Conservation (phyloP, 2,329 filamentous ascomycete species). For the Cylindrodendrum hubeiense region DNA sequence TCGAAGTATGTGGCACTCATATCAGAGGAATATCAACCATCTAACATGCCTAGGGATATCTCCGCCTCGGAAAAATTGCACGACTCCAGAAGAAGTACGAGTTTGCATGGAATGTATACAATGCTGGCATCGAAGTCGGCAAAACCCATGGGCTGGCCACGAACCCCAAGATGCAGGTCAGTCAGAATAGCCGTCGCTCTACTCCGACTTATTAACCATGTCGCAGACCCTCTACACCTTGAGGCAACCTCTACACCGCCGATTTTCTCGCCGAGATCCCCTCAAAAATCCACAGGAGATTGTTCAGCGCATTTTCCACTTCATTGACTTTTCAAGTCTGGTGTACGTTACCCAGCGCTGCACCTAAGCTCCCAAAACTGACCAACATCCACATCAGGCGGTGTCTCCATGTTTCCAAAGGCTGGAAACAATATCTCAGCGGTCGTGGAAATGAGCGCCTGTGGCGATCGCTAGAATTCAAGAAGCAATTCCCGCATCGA, state of each 20-base stretch:
- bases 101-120: slow-evolving; percentile 56
- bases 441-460: slow-evolving; percentile 45
- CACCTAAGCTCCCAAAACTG: neutral
- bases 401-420: slow-evolving; percentile 50
- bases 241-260: slow-evolving; percentile 50
- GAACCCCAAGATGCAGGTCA: slow-evolving; percentile 51
- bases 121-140: slow-evolving; percentile 52
- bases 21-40: neutral
- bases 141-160: slow-evolving; percentile 41
- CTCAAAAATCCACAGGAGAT: slow-evolving; percentile 52
- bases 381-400: slow-evolving; percentile 29
- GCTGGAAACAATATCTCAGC: slow-evolving; percentile 48
- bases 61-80: slow-evolving; percentile 56
- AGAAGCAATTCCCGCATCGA: slow-evolving; percentile 31
- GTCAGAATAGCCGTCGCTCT: neutral
- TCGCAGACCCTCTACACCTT: slow-evolving; percentile 50
- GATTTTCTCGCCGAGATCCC: slow-evolving; percentile 51
- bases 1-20: slow-evolving; percentile 49
- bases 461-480: slow-evolving; percentile 50
- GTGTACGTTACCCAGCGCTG: slow-evolving; percentile 38
- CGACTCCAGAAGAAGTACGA: slow-evolving; percentile 52
- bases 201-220: slow-evolving; percentile 5
- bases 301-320: slow-evolving; percentile 51
- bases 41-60: slow-evolving; percentile 52
- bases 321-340: slow-evolving; percentile 49